Base-by-base conservation (phyloP, 768 basidiomycete species). In the Mycena crocata region DNA sequence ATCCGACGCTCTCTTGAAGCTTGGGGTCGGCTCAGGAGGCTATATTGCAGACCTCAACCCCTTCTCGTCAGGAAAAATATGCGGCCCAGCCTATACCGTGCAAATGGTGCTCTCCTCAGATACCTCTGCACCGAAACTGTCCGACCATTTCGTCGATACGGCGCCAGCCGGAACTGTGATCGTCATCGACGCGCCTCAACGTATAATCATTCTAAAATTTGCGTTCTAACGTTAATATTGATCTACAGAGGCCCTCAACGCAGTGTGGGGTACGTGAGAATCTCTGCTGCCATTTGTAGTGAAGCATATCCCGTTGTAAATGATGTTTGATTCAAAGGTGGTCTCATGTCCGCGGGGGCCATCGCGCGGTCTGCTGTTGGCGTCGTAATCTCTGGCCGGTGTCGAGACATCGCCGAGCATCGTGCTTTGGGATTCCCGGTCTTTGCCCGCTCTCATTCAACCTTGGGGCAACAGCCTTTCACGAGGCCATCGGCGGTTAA, bases 11-110 rank as follows among this genome's bases (percentile, higher is more conserved):
- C 87, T 97, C 70, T 80, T 95, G 70, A 96, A 94, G 78, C 88
- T 96, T 35, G 87, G 88, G 12, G 74, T 87, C 17, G 79, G 86
- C 15, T 85, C 89, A 69, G 95, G 94, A 1, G 95, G 96, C 1
- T 84, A 89, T 72, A 84, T 98, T n/a, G 90, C 93, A 4, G 94
- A 95, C 75, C 85, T 98, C 14, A 78, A 85, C 57, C 78, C 86
- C 80, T 70, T 87, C 59, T 89, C 90, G 14, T 81, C 87, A 3
- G 56, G 80, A 13, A 81, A 82, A 46, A 77, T 84, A 40, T 93
- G 92, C 73, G 93, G 90, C 2, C 92, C 90, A 35, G 96, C 93
- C 3, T 96, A 93, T 75, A 97, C 96, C 1, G 94, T 97, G 40
- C 84, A 89, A 78, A 93, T 96, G 88, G 93, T 94, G 13, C 76